Evolutionary conservation across 306 rosid species (phyloP), one percentile per base, ranked within the genome.

Genomic region (Dicorynia guianensis): DNA sequence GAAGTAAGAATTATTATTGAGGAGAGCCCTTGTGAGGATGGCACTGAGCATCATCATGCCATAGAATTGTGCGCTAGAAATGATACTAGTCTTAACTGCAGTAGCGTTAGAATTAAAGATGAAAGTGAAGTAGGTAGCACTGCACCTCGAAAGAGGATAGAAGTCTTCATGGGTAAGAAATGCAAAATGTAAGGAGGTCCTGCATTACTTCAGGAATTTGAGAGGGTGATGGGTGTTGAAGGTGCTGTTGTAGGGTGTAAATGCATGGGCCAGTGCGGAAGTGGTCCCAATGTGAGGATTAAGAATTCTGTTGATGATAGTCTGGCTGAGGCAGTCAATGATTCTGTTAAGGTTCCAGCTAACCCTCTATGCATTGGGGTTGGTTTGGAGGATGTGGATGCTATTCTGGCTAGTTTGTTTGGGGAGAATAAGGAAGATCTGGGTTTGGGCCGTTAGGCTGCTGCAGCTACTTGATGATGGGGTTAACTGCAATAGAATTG

Each of bases 201-300:
- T 20, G 87, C 81, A 42, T 75, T 96, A 83, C 43, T 96, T 71
- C 86, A 88, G 55, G 93, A 90, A 72, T 90, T 96, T 34, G 90
- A 72, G 86, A 89, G 69, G 76, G 86, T 72, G 69, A 62, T 86
- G 63, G 93, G 89, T 1, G 86, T 17, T 75, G 88, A 87, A 58
- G 88, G 90, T 4, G 76, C 85, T 71, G 97, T 90, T 76, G 90
- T 89, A 43, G 90, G 78, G 42, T 89, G 96, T 55, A 96, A 96
- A 75, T 96, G 99, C 82, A 81, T 96, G 98, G 99, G 99, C 4
- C 89, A 92, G 86, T 96, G 99, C 83, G 90, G 76, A 82, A 79
- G 43, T 69, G 98, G 88, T 40, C 99, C 99, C 5, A 96, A 96
- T 69, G 97, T 90, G 49, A 92, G 89, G 84, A 82, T 96, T 80